Conservation (phyloP, 2,329 filamentous ascomycete species). For the Aureobasidium sp. region DNA sequence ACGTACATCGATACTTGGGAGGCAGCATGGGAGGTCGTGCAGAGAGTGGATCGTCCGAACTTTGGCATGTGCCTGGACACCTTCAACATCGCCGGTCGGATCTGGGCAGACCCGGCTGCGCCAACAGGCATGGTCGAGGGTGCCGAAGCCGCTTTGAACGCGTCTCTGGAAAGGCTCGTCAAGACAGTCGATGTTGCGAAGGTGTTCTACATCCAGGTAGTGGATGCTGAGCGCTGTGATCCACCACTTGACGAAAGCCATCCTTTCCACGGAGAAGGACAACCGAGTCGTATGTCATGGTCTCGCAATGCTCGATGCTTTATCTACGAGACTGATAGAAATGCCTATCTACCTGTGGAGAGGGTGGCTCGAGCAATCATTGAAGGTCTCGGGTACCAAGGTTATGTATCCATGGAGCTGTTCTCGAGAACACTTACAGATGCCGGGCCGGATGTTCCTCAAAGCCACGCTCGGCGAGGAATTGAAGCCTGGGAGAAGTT, state of each 20-base stretch:
- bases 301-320: constrained; percentile 62
- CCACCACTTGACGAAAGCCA: constrained; percentile 49
- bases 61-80: constrained; percentile 20
- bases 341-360: constrained; percentile 59
- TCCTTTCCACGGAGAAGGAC: constrained; percentile 46
- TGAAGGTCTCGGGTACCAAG: constrained; percentile 55
- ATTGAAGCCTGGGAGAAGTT: constrained; percentile 42
- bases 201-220: constrained; percentile 69
- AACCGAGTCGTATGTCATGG: constrained; percentile 65
- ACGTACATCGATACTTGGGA: constrained; percentile 66
- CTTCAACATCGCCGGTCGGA: constrained; percentile 19
- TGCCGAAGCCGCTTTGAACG: constrained; percentile 43
- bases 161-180: constrained; percentile 49
- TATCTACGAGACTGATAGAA: constrained; percentile 50
- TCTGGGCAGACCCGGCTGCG: constrained; percentile 18
- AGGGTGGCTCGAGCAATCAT: constrained; percentile 55
- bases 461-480: constrained; percentile 47
- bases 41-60: constrained; percentile 25
- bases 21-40: constrained; percentile 58
- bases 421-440: constrained; percentile 56
- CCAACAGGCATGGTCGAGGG: constrained; percentile 13
- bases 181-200: constrained; percentile 51
- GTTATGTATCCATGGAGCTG: constrained; percentile 65
- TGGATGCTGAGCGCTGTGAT: constrained; percentile 59
- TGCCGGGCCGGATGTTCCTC: constrained; percentile 43